Evolutionary conservation across 1,139 yeast genomes (phyloP).

Genomic region (Suhomyces panamericanus): DNA sequence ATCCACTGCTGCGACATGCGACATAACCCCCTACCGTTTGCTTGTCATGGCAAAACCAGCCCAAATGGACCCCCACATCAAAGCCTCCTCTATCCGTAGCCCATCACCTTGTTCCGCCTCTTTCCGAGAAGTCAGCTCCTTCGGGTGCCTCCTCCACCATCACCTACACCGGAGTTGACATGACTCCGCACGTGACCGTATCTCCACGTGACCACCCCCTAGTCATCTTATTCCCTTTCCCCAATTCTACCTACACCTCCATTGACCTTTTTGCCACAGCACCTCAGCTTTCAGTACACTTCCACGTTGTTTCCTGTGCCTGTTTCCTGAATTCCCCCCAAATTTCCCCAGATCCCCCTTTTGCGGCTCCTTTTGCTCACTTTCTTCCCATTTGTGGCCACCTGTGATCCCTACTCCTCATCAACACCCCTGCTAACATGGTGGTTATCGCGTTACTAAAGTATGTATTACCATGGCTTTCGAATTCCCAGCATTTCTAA

Average conservation of each 20-base stretch:
- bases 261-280: not conserved
- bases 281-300: too few relatives aligned
- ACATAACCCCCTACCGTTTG: too few relatives aligned
- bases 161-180: not conserved
- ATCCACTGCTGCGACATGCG: too few relatives aligned
- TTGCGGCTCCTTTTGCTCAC: not conserved
- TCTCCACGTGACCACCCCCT: constrained; percentile 10
- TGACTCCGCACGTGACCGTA: constrained; percentile 4
- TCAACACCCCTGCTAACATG: constrained; percentile 8
- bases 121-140: not conserved
- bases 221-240: constrained; percentile 7
- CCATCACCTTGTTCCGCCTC: not conserved
- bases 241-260: not conserved
- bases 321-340: not conserved
- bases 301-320: too few relatives aligned
- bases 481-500: constrained; percentile 10
- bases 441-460: constrained; percentile 14
- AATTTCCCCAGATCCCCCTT: not conserved
- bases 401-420: not conserved
- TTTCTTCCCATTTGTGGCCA: not conserved
- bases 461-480: constrained; percentile 11
- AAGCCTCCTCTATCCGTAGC: not conserved
- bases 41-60: too few relatives aligned
- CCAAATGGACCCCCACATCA: too few relatives aligned
- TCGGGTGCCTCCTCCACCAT: not conserved